Evolutionary conservation across 2,329 filamentous ascomycete genomes (phyloP).

Genomic region (Apiospora saccharicola): DNA sequence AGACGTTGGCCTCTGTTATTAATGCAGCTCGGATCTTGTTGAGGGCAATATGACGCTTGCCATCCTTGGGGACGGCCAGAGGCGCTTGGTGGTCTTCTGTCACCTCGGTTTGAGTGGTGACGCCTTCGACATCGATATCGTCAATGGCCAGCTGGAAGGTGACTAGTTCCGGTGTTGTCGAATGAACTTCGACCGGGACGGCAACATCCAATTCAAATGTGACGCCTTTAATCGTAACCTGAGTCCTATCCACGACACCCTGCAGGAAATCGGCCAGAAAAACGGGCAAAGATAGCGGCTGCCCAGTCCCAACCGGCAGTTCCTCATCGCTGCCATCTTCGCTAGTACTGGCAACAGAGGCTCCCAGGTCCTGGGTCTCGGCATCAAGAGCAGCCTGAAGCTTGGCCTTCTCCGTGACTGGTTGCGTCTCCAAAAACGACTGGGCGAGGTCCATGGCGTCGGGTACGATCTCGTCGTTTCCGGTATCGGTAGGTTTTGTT

Average conservation of each 20-base stretch:
- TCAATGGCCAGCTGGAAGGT: slow-evolving; percentile 72
- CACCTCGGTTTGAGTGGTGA: slow-evolving; percentile 53
- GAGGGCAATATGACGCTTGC: slow-evolving; percentile 71
- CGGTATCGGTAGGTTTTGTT: neutral
- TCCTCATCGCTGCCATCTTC: slow-evolving; percentile 71
- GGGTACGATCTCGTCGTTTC: slow-evolving; percentile 13
- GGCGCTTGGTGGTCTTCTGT: slow-evolving; percentile 42
- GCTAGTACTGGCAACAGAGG: slow-evolving; percentile 65
- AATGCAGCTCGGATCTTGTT: slow-evolving; percentile 69
- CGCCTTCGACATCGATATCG: slow-evolving; percentile 70
- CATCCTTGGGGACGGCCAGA: slow-evolving; percentile 59
- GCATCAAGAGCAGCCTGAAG: slow-evolving; percentile 73
- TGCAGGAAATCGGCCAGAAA: slow-evolving; percentile 78
- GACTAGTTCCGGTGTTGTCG: slow-evolving; percentile 59
- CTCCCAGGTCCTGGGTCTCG: slow-evolving; percentile 67
- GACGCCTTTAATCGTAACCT: slow-evolving; percentile 71
- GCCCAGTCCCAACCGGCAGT: slow-evolving; percentile 70
- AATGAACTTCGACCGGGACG: slow-evolving; percentile 57
- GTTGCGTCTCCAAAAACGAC: slow-evolving; percentile 79
- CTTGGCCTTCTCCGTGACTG: slow-evolving; percentile 68
- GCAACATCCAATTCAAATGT: slow-evolving; percentile 71
- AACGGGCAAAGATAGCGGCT: slow-evolving; percentile 70
- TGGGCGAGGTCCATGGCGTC: slow-evolving; percentile 63
- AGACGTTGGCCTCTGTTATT: slow-evolving; percentile 72
- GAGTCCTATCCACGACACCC: slow-evolving; percentile 75